Percentiles rank a stretch among this genome's conserved stretches.
These are phyloP conservation scores for Leccinum insolens DNA, from an alignment of 1,284 basidiomycete genomes.

Conservation along the genomic window DNA sequence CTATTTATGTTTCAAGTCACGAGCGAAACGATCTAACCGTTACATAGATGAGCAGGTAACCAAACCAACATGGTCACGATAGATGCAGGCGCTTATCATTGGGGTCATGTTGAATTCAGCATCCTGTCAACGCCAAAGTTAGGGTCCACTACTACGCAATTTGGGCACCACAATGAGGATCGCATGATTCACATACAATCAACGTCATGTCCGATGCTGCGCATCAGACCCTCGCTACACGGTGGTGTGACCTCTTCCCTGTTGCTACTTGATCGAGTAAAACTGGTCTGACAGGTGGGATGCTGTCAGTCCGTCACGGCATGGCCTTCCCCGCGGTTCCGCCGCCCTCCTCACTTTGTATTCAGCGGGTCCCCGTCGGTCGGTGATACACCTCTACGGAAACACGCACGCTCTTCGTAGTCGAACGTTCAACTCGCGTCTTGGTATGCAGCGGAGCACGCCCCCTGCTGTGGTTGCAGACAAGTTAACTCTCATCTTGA, in stretches of 20 bases:
- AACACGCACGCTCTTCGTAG: not conserved
- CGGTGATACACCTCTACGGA: not conserved
- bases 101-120: not conserved
- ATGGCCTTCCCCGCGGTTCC: not conserved
- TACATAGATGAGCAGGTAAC: not conserved
- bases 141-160: not conserved
- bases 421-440: not conserved
- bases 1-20: not conserved
- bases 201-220: not conserved
- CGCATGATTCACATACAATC: not conserved
- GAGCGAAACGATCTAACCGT: not conserved
- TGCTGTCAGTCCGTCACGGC: not conserved
- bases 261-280: not conserved
- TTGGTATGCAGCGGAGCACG: not conserved
- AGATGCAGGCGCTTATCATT: not conserved
- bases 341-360: not conserved
- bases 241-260: not conserved
- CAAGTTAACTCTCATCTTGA: not conserved
- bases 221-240: not conserved
- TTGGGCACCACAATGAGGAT: not conserved
- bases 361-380: not conserved
- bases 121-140: not conserved
- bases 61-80: not conserved
- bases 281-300: not conserved
- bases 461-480: not conserved